Conservation (phyloP, 2,329 filamentous ascomycete species). For the Bimuria novae-zelandiae region DNA sequence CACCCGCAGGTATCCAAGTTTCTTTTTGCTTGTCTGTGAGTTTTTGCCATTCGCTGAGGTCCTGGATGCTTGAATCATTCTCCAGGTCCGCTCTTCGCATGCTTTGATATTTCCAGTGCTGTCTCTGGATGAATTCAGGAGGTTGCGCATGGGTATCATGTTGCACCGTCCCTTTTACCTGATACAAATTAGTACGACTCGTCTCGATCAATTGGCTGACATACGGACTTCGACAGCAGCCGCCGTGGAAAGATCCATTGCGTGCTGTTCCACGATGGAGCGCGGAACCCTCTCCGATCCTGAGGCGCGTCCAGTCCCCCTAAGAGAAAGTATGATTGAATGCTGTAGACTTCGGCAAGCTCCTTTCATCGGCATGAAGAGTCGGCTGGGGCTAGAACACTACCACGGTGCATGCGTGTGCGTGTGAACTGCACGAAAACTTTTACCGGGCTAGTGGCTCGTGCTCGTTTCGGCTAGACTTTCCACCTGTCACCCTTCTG, state of each 20-base stretch:
- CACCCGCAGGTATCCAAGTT: slow-evolving; percentile 33
- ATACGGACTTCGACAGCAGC: slow-evolving; percentile 39
- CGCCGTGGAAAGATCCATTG: slow-evolving; percentile 33
- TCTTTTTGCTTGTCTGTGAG: slow-evolving; percentile 42
- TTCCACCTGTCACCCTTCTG: too few relatives aligned
- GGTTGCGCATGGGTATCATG: slow-evolving; percentile 45
- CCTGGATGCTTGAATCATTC: slow-evolving; percentile 52
- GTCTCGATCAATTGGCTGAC: slow-evolving; percentile 23
- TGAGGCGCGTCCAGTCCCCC: too few relatives aligned
- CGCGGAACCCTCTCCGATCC: too few relatives aligned
- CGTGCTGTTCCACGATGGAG: neutral
- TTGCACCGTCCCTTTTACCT: slow-evolving; percentile 33
- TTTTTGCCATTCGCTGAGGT: slow-evolving; percentile 38
- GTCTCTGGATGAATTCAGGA: slow-evolving; percentile 41
- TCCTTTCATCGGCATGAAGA: neutral
- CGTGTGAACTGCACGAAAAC: too few relatives aligned
- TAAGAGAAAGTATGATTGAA: too few relatives aligned
- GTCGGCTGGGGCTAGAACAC: too few relatives aligned
- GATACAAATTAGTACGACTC: slow-evolving; percentile 26
- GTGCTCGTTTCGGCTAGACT: too few relatives aligned
- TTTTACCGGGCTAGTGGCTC: too few relatives aligned
- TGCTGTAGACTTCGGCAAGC: too few relatives aligned
- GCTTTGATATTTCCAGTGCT: slow-evolving; percentile 61
- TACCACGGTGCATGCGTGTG: too few relatives aligned
- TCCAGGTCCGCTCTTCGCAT: slow-evolving; percentile 58